Percentiles rank a stretch among this genome's conserved stretches.
Conservation (phyloP, 768 basidiomycete genomes). For the Podaxis carcinomalis region DNA sequence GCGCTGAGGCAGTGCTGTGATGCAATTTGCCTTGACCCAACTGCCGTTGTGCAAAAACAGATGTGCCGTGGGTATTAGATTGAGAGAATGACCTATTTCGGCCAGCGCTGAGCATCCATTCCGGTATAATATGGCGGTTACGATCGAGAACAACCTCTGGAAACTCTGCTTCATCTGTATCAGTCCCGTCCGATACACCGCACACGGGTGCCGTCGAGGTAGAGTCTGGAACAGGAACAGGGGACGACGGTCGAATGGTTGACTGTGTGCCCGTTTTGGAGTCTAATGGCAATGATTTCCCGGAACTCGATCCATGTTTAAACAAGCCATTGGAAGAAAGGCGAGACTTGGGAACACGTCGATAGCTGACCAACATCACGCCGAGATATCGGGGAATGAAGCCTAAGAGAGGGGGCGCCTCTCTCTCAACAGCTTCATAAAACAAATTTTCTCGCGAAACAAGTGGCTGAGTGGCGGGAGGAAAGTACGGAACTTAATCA, state of each 20-base stretch:
- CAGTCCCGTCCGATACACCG: slow-evolving; percentile 30
- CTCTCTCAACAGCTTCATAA: slow-evolving; percentile 94
- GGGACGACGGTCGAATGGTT: slow-evolving; percentile 9
- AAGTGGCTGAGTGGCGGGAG: slow-evolving; percentile 60
- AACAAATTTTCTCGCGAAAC: slow-evolving; percentile 97
- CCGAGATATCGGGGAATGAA: slow-evolving; percentile 99
- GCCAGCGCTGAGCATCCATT: slow-evolving; percentile 72
- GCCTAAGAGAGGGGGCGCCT: slow-evolving; percentile 85
- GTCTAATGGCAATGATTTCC: slow-evolving; percentile 21
- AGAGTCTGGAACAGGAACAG: slow-evolving; percentile 16
- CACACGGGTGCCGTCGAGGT: slow-evolving; percentile 20
- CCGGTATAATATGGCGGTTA: slow-evolving; percentile 93
- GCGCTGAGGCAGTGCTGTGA: slow-evolving; percentile 63
- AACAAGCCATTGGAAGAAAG: neutral
- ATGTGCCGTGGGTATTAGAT: slow-evolving; percentile 36
- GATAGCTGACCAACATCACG: slow-evolving; percentile 97
- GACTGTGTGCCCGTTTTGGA: slow-evolving; percentile 19
- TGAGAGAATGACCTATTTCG: slow-evolving; percentile 47
- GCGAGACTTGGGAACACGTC: slow-evolving; percentile 58
- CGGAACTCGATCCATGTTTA: slow-evolving; percentile 6
- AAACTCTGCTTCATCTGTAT: slow-evolving; percentile 75
- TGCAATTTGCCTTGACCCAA: slow-evolving; percentile 39
- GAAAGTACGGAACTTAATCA: slow-evolving; percentile 20
- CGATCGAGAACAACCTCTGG: slow-evolving; percentile 92
- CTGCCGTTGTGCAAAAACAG: slow-evolving; percentile 30